phyloP scores from a whole-genome alignment of 169 alveolate species.

The Eimeria necatrix region DNA sequence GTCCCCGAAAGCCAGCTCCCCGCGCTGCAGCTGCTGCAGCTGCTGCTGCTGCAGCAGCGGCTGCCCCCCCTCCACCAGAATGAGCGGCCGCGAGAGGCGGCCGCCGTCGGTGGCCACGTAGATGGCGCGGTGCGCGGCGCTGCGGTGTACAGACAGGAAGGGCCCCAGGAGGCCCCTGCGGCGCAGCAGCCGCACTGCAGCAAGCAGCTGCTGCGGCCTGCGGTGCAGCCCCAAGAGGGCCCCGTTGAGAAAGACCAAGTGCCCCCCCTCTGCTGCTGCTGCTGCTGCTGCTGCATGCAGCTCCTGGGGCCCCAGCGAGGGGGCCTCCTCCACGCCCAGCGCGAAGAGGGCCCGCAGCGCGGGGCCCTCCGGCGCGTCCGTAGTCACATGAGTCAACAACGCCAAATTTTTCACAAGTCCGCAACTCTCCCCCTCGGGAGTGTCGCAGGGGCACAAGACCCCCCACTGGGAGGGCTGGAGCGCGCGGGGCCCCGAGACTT shows the following conservation, averaged over 20 bases:
- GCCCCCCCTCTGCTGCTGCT: too few relatives aligned
- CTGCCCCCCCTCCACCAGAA: constrained; percentile 97
- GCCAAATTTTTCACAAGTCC: constrained; percentile 99
- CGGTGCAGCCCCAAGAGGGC: constrained; percentile 96
- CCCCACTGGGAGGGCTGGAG: constrained; percentile 99
- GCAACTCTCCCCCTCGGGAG: constrained; percentile 99
- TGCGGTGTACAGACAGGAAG: constrained; percentile 97
- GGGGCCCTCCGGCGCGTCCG: constrained; percentile 95
- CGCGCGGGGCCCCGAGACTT: constrained; percentile 98
- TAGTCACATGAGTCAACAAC: constrained; percentile 98
- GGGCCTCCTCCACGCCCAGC: constrained; percentile 94
- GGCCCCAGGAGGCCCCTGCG: constrained; percentile 97
- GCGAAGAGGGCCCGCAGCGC: constrained; percentile 85
- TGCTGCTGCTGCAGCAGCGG: constrained; percentile 86
- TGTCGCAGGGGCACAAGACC: constrained; percentile 99
- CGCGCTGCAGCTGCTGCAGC: constrained; percentile 88
- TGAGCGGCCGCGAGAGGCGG: constrained; percentile 98
- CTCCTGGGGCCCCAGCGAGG: constrained; percentile 87
- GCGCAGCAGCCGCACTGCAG: constrained; percentile 94
- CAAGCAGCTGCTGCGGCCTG: constrained; percentile 93
- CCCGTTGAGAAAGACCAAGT: constrained; percentile 97
- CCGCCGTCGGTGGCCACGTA: constrained; percentile 99
- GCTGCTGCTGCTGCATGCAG: constrained; percentile 19
- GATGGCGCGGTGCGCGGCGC: constrained; percentile 94
- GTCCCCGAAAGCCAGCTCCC: constrained; percentile 92